Conservation (phyloP, 73 alveolate genomes). For the Uronychia setigera region DNA sequence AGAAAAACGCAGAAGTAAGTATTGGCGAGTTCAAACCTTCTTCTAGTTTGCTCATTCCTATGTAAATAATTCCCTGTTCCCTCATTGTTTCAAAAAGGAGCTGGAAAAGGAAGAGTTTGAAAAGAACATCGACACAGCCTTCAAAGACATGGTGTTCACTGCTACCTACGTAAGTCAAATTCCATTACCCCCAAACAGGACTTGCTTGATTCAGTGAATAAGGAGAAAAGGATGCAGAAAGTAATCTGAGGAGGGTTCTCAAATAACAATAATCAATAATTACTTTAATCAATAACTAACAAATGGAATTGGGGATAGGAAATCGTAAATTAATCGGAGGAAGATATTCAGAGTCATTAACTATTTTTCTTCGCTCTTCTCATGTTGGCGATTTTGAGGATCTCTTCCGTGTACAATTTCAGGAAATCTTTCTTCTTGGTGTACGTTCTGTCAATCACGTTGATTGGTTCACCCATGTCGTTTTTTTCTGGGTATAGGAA, state of each 20-base stretch:
- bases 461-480: conserved; percentile 45
- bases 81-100: conserved; percentile 19
- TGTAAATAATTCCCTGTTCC: conserved; percentile 10
- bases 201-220: background rate
- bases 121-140: conserved; percentile 1
- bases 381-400: conserved; percentile 53
- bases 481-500: conserved; percentile 36
- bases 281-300: background rate
- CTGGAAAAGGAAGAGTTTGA: conserved; percentile 32
- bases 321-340: background rate
- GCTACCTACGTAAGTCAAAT: conserved; percentile 11
- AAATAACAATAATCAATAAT: background rate
- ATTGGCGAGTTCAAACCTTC: too few relatives aligned
- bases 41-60: conserved; percentile 36
- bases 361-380: conserved; percentile 12
- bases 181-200: background rate
- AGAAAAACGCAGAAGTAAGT: conserved; percentile 46
- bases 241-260: background rate
- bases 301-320: too few relatives aligned
- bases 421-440: conserved; percentile 52
- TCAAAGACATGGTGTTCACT: conserved; percentile 2
- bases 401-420: conserved; percentile 59
- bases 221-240: background rate
- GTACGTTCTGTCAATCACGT: conserved; percentile 55
- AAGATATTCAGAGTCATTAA: background rate